Evolutionary conservation across 2,329 filamentous ascomycete genomes (phyloP).

Genomic region (Colletotrichum liaoningense): DNA sequence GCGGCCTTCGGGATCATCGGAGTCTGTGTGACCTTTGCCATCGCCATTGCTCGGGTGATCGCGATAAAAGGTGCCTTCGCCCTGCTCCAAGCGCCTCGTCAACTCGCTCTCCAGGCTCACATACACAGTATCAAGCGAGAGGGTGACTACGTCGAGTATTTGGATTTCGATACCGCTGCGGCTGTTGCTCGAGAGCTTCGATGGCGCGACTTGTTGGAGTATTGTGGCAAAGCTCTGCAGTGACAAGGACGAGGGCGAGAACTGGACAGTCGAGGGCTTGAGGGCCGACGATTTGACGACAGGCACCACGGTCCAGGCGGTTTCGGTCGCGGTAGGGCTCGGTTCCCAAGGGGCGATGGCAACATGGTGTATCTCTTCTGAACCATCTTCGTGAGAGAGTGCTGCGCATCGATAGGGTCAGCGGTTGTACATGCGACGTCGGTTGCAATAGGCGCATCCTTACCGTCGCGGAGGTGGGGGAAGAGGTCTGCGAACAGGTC

Average conservation of each 20-base stretch:
- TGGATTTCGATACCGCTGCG: conserved; percentile 86
- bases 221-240: conserved; percentile 83
- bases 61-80: conserved; percentile 84
- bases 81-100: conserved; percentile 82
- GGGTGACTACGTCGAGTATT: conserved; percentile 81
- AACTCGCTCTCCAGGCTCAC: conserved; percentile 87
- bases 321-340: conserved; percentile 65
- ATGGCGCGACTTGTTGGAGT: conserved; percentile 79
- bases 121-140: conserved; percentile 86
- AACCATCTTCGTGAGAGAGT: conserved; percentile 35
- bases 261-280: conserved; percentile 82
- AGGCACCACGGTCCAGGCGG: conserved; percentile 87
- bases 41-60: conserved; percentile 61
- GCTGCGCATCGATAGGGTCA: conserved; percentile 7
- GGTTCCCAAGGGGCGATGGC: conserved; percentile 82
- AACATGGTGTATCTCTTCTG: conserved; percentile 67
- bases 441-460: conserved; percentile 43
- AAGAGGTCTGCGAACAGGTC: conserved; percentile 88
- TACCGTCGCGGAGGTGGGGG: conserved; percentile 67
- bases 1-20: conserved; percentile 12
- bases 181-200: conserved; percentile 77
- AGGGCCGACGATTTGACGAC: conserved; percentile 73
- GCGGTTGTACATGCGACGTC: neutral
- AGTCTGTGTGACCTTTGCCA: conserved; percentile 52
- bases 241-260: conserved; percentile 77